A percentile compares a stretch with the other conserved stretches of the same genome.
These are phyloP conservation scores for Dactylellina haptotyla DNA, from an alignment of 2,329 filamentous ascomycete species.

Conservation along the genomic window DNA sequence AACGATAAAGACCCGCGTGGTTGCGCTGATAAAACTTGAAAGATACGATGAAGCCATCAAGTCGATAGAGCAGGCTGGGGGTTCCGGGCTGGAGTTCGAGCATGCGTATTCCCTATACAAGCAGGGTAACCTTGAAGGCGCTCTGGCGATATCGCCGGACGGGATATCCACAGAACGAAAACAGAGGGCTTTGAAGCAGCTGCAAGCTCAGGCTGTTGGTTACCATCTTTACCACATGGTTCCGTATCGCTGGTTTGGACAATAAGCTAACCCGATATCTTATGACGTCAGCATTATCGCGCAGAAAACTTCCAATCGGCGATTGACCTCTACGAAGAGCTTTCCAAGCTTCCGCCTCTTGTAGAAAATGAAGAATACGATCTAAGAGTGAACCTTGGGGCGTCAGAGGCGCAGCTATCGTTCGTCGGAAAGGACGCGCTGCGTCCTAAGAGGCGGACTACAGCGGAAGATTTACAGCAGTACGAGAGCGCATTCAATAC, in stretches of 20 bases:
- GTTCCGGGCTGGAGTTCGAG: constrained; percentile 73
- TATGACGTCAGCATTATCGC: constrained; percentile 69
- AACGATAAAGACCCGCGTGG: constrained; percentile 75
- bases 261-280: neutral
- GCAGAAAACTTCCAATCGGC: constrained; percentile 77
- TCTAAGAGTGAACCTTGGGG: constrained; percentile 78
- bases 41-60: constrained; percentile 80
- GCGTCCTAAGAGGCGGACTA: constrained; percentile 67
- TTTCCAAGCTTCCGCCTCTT: constrained; percentile 65
- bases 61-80: constrained; percentile 71
- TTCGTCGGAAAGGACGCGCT: constrained; percentile 71
- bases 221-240: constrained; percentile 51
- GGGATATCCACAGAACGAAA: constrained; percentile 46
- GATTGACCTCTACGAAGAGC: constrained; percentile 70
- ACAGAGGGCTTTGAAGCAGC: constrained; percentile 65
- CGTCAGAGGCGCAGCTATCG: constrained; percentile 76
- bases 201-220: constrained; percentile 68
- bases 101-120: constrained; percentile 87
- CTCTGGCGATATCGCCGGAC: constrained; percentile 64
- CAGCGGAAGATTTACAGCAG: constrained; percentile 73
- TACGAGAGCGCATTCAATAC: constrained; percentile 86
- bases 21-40: constrained; percentile 83
- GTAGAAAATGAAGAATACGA: constrained; percentile 75
- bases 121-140: constrained; percentile 74
- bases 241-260: neutral